Evolutionary conservation across 441 rosid species (phyloP), one percentile per base, ranked within the genome.

Genomic region (Populus hybrid): DNA sequence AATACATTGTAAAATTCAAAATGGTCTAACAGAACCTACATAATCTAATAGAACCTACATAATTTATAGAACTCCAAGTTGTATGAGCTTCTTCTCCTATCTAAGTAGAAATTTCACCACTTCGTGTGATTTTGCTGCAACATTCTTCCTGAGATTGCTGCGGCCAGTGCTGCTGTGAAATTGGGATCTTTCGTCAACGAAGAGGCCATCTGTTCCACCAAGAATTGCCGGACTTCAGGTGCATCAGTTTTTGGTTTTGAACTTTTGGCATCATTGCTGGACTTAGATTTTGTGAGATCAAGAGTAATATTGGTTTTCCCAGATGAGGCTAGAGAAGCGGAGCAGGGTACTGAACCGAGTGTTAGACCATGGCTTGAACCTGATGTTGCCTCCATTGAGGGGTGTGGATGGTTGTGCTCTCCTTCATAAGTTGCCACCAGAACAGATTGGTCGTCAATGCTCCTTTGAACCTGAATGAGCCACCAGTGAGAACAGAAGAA

Each of bases 361-460:
- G 85, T 59, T 61, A 68, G 75, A 66, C 78, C 59, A 23, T 89
- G 90, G 84, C 76, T 90, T 34, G 88, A 73, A 26, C 89, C 85
- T 2, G 85, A 76, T 73, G 88, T 79, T 73, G 91, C 82, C 28
- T 92, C 97, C 77, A 80, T 72, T n/a, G 92, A 81, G 0, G 93
- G 93, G 78, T 82, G 86, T 42, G 94, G 92, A 86, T 96, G 99
- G 83, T 92, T 96, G 85, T 96, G 99, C 81, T 94, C 99, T 19
- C 99, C 99, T 81, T 96, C 99, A 36, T 96, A 96, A 3, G 99
- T 96, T 2, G 99, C 99, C 23, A 96, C 96, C 63, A 96, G 67
- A 8, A 96, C 84, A 0, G 94, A 88, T 76, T 91, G 99, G 32
- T 96, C 99, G 32, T 96, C 98, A 1, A 85, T 86, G 69, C 95